A percentile compares a stretch with the other conserved stretches of the same genome.
These are phyloP conservation scores for Beauveria varroae DNA, from an alignment of 2,329 filamentous ascomycete genomes.

Conservation along the genomic window DNA sequence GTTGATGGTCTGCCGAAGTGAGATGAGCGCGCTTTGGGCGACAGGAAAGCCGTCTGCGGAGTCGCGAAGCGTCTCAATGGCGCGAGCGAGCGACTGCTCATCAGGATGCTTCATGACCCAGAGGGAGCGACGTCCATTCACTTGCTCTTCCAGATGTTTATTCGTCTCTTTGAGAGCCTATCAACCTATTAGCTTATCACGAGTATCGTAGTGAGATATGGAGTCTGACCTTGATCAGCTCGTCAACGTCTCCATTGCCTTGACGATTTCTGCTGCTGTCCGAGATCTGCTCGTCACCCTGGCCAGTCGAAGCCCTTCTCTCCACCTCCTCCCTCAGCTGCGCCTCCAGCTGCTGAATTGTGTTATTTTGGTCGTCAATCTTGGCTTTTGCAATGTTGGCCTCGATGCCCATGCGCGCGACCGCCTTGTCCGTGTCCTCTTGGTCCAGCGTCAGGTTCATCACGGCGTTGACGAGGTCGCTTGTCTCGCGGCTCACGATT, in stretches of 20 bases:
- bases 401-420: constrained; percentile 31
- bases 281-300: constrained; percentile 21
- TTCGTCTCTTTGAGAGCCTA: constrained; percentile 27
- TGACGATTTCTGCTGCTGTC: constrained; percentile 22
- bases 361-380: constrained; percentile 26
- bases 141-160: constrained; percentile 28
- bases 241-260: constrained; percentile 20
- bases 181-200: not conserved
- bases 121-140: constrained; percentile 27
- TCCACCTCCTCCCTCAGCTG: constrained; percentile 25
- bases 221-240: constrained; percentile 24
- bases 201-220: not conserved
- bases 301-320: constrained; percentile 18
- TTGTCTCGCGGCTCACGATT: constrained; percentile 31
- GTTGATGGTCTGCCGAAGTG: constrained; percentile 16
- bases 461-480: constrained; percentile 30
- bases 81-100: constrained; percentile 23
- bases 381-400: constrained; percentile 28
- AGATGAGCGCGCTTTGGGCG: constrained; percentile 21
- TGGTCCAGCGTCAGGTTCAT: constrained; percentile 30
- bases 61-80: constrained; percentile 25
- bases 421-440: constrained; percentile 31
- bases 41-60: constrained; percentile 22
- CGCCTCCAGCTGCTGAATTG: constrained; percentile 23
- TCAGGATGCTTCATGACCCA: constrained; percentile 29